These are phyloP conservation scores for Lodderomyces beijingensis DNA, from an alignment of 1,139 yeast species.

Conservation along the genomic window DNA sequence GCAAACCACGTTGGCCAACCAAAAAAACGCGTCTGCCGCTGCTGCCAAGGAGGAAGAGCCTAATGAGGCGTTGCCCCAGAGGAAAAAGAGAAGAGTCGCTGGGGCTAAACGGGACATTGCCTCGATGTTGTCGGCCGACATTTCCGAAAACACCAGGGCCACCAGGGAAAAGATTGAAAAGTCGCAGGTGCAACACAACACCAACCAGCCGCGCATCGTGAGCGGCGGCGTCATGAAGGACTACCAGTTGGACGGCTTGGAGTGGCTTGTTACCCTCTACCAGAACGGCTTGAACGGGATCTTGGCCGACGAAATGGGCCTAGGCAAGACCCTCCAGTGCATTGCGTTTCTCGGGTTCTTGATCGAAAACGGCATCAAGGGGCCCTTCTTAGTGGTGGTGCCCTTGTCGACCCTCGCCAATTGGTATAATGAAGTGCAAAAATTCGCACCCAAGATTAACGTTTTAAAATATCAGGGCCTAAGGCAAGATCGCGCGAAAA, in stretches of 20 bases:
- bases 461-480: constrained; percentile 65
- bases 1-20: constrained; percentile 31
- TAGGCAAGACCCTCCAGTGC: constrained; percentile 88
- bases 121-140: constrained; percentile 20
- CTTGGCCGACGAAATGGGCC: constrained; percentile 95
- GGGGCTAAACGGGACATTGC: constrained; percentile 18
- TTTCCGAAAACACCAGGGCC: constrained; percentile 18
- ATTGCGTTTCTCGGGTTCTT: constrained; percentile 74
- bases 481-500: constrained; percentile 48
- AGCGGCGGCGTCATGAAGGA: constrained; percentile 70
- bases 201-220: constrained; percentile 60
- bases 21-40: constrained; percentile 8
- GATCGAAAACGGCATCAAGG: constrained; percentile 72
- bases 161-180: constrained; percentile 22
- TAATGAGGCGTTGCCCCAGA: constrained; percentile 10
- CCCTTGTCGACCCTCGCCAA: constrained; percentile 85
- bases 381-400: constrained; percentile 83
- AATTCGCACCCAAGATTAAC: constrained; percentile 69
- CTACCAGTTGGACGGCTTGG: constrained; percentile 85
- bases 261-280: constrained; percentile 83
- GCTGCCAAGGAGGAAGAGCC: constrained; percentile 6
- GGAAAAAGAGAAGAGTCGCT: constrained; percentile 9
- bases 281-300: constrained; percentile 95
- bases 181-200: constrained; percentile 19
- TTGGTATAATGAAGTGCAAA: constrained; percentile 70